Percentiles rank a stretch among this genome's conserved stretches.
phyloP scores from a whole-genome alignment of 106 monocot species.

The Allium sativum region DNA sequence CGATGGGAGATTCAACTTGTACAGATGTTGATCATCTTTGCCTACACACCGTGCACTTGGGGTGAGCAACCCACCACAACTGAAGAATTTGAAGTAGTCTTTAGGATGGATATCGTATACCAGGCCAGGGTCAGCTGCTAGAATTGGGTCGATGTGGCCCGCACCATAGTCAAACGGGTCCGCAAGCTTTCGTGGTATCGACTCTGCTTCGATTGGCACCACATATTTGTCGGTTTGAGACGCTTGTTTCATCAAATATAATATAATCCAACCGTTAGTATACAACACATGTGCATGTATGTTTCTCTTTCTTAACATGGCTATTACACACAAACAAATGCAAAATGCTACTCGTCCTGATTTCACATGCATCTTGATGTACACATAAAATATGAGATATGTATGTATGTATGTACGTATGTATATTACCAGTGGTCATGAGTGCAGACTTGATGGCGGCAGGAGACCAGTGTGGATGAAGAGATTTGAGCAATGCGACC shows the following conservation, averaged over 20 bases:
- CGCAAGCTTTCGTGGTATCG: constrained; percentile 20
- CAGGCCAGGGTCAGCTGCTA: constrained; percentile 38
- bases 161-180: constrained; percentile 32
- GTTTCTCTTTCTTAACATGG: too few relatives aligned
- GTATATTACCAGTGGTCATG: constrained; percentile 43
- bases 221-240: constrained; percentile 13
- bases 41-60: background rate
- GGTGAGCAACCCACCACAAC: constrained; percentile 14
- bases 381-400: too few relatives aligned
- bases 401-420: too few relatives aligned
- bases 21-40: background rate
- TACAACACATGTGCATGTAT: too few relatives aligned
- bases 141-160: constrained; percentile 33
- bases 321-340: too few relatives aligned
- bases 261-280: too few relatives aligned
- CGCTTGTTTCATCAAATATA: constrained; percentile 9
- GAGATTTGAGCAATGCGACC: constrained; percentile 30
- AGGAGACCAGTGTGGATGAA: constrained; percentile 47
- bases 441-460: constrained; percentile 34
- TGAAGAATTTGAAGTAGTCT: constrained; percentile 37
- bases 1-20: constrained; percentile 67
- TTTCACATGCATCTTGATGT: too few relatives aligned
- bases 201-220: constrained; percentile 24
- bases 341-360: too few relatives aligned
- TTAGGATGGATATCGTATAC: constrained; percentile 23